Conservation (phyloP, 2,329 filamentous ascomycete species). For the Aureobasidium sp. region DNA sequence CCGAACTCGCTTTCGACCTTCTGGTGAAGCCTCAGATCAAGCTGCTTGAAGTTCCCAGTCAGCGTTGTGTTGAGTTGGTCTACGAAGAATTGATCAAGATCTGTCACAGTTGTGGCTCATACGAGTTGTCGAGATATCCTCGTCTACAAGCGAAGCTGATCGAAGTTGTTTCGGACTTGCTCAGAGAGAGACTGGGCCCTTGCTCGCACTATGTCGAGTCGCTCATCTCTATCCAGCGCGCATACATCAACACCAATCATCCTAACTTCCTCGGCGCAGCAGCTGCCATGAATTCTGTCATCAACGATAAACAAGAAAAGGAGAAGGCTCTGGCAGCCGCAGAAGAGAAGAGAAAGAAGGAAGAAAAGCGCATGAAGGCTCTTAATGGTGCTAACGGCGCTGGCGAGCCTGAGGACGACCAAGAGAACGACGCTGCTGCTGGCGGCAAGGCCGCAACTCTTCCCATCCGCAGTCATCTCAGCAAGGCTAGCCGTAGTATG, state of each 20-base stretch:
- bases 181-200: slow-evolving; percentile 85
- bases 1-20: slow-evolving; percentile 94
- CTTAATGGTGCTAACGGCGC: slow-evolving; percentile 67
- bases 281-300: slow-evolving; percentile 94
- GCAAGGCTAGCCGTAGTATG: slow-evolving; percentile 65
- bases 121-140: slow-evolving; percentile 84
- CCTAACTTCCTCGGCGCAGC: slow-evolving; percentile 96
- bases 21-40: slow-evolving; percentile 99
- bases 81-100: slow-evolving; percentile 99
- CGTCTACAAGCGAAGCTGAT: slow-evolving; percentile 94
- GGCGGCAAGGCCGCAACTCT: slow-evolving; percentile 46
- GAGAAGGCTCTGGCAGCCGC: slow-evolving; percentile 74
- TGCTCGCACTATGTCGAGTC: slow-evolving; percentile 90
- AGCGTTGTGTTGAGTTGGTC: slow-evolving; percentile 93
- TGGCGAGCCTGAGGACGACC: slow-evolving; percentile 60
- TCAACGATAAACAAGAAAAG: slow-evolving; percentile 87
- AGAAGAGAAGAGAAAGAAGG: slow-evolving; percentile 79
- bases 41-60: slow-evolving; percentile 85
- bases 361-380: slow-evolving; percentile 76
- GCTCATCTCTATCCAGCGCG: slow-evolving; percentile 91
- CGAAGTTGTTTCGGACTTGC: slow-evolving; percentile 91
- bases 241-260: slow-evolving; percentile 99
- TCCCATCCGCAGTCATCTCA: slow-evolving; percentile 53
- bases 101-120: slow-evolving; percentile 95
- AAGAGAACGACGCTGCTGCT: slow-evolving; percentile 41